Base-by-base conservation (phyloP, 768 basidiomycete species). In the Lactarius quietus region DNA sequence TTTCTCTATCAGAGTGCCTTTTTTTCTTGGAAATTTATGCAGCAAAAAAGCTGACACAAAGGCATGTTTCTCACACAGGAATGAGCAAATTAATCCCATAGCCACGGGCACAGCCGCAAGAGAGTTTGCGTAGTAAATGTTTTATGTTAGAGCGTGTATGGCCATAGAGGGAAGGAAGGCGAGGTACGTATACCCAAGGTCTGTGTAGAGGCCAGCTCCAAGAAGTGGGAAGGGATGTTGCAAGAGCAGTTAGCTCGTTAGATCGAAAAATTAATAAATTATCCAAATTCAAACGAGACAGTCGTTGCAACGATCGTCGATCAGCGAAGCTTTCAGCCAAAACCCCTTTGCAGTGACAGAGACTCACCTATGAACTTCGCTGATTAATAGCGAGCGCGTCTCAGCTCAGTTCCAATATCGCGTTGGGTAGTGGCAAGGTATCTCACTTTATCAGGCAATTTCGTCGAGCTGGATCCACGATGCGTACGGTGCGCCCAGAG, bases 351-450 rank as follows among this genome's bases (percentile, higher is more conserved):
- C n/a, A n/a, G 6, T 35, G 20, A 7, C 20, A 51, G 31, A 57
- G 23, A 57, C 67, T 23, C 57, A 66, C 68, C 23, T 6, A 15
- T 57, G 31, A 45, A 33, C 33, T 35, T 45, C 51, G 12, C 58
- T 41, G n/a, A 55, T 3, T 41, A 57, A 20, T 15, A 65, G 41
- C 1, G 17, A 41, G 36, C 33, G 60, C 29, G n/a, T n/a, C 26
- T 14, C 53, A 5, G 7, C 15, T n/a, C n/a, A n/a, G 18, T 23
- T 23, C 14, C 2, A 35, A 7, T 33, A 31, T 52, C 45, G 23
- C 15, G 18, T 26, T 45, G 58, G 28, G 45, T 35, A 5, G 18
- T n/a, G 10, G 59, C 59, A 12, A 48, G 23, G 58, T 64, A 63
- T 33, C 36, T 52, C 56, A 39, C 23, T 41, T 15, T 65, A 61